Evolutionary conservation across 1,284 basidiomycete genomes (phyloP), one percentile per base, ranked within the genome.

Genomic region (Schizophyllum amplum): DNA sequence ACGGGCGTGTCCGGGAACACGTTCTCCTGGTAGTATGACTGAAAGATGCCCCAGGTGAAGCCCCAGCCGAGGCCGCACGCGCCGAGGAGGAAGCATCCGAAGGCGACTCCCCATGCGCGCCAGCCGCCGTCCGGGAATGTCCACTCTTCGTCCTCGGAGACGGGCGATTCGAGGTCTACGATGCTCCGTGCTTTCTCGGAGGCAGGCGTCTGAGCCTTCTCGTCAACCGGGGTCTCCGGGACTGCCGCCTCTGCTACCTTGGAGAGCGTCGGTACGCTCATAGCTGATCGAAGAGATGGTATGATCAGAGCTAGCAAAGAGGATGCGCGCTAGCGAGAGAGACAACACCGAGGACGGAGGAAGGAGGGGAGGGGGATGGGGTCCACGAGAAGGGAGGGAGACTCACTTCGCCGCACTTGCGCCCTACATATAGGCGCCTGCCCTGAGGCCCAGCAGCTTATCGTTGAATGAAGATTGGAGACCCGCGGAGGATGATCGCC

Each of bases 11-110:
- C 55, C 7, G 58, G 21, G 51, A 58, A 64, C 24, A 47, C 53
- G 24, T 59, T 55, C 5, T 58, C 42, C 54, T 62, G 61, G 46
- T 64, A 62, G 54, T 57, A 64, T 52, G 61, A 60, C 33, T 64
- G 56, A 4, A 62, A 58, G 3, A 64, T 59, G n/a, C 63, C 63
- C 20, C 24, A 63, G 13, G 62, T 59, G 24, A 4, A 9, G 17
- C 53, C n/a, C 22, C 20, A 57, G 20, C 51, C 33, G 59, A 64
- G 57, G 63, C 59, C 60, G 23, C 60, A 60, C 15, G n/a, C 53
- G 1, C 61, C 49, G 58, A 62, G 59, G 13, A 59, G 56, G 54
- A 61, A 60, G 60, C 63, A 64, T 1, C 61, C 63, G 9, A 57
- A 33, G 11, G 62, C 61, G 25, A 64, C 63, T 1, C 48, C 21